These are phyloP conservation scores for Termitomyces sp. DNA, from an alignment of 768 basidiomycete genomes.

Conservation along the genomic window DNA sequence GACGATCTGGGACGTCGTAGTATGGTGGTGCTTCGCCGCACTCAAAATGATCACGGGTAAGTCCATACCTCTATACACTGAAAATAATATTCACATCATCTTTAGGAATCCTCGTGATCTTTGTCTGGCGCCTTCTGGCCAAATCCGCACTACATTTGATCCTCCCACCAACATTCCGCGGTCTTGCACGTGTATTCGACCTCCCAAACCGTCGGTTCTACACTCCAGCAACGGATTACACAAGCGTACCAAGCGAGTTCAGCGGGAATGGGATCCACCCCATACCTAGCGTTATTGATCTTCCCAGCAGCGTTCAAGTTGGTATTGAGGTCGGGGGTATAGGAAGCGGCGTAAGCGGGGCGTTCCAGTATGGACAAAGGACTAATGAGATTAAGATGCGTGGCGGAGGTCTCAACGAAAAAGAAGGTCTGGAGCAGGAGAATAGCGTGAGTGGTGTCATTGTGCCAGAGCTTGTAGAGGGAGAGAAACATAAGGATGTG, in stretches of 20 bases:
- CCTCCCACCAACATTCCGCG: conserved; percentile 82
- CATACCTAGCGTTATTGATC: conserved; percentile 83
- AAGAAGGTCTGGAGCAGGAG: conserved; percentile 3
- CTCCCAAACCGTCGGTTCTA: conserved; percentile 87
- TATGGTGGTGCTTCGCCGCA: conserved; percentile 43
- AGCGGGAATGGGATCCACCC: conserved; percentile 50
- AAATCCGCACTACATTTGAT: conserved; percentile 69
- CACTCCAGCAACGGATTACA: conserved; percentile 87
- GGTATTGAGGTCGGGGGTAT: conserved; percentile 40
- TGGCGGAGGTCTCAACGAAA: conserved; percentile 19
- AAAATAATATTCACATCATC: not conserved
- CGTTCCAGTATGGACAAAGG: conserved; percentile 8
- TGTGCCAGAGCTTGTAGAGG: conserved; percentile 4
- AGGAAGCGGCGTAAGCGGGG: conserved; percentile 25
- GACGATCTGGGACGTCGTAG: conserved; percentile 29
- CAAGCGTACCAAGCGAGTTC: conserved; percentile 54
- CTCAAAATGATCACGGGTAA: conserved; percentile 41
- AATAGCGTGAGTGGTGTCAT: not conserved
- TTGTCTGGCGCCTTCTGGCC: conserved; percentile 83
- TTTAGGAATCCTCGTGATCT: conserved; percentile 70
- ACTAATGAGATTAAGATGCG: conserved; percentile 67
- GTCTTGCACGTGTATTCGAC: conserved; percentile 56
- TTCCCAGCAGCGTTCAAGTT: conserved; percentile 44
- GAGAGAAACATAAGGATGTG: conserved; percentile 26
- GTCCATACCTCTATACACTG: conserved; percentile 7